Percentiles rank a stretch among this genome's conserved stretches.
Evolutionary conservation across 805 yeast genomes (phyloP).

Genomic region (Cyberlindnera mississippiensis): DNA sequence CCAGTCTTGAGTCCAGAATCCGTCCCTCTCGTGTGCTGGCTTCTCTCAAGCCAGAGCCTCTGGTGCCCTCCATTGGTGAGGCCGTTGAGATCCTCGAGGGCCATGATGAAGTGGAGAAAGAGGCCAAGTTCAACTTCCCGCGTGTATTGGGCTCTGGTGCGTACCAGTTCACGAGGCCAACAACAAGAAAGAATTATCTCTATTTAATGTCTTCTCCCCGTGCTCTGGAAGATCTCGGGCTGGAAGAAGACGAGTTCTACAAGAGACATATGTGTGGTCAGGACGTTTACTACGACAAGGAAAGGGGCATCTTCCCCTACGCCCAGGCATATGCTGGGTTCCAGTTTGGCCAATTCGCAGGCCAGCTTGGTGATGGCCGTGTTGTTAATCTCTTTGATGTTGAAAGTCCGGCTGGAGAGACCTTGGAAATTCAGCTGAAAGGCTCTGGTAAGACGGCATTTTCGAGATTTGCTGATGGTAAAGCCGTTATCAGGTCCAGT

Average conservation of each 20-base stretch:
- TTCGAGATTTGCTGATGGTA: conserved; percentile 95
- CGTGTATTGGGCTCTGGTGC: conserved; percentile 57
- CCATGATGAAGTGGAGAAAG: conserved; percentile 16
- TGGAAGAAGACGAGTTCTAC: conserved; percentile 45
- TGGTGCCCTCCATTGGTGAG: conserved; percentile 27
- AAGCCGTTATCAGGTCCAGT: conserved; percentile 85
- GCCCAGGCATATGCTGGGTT: conserved; percentile 93
- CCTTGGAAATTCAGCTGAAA: conserved; percentile 69
- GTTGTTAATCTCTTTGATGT: conserved; percentile 79
- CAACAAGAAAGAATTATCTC: conserved; percentile 45
- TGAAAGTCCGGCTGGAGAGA: conserved; percentile 39
- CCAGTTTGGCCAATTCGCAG: conserved; percentile 96
- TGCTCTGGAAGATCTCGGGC: conserved; percentile 61
- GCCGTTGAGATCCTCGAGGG: conserved; percentile 29
- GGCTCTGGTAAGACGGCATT: conserved; percentile 93
- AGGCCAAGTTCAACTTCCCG: conserved; percentile 42
- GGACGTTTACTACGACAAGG: conserved; percentile 34
- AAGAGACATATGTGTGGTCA: conserved; percentile 61
- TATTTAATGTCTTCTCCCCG: conserved; percentile 54
- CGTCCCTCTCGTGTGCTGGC: conserved; percentile 11
- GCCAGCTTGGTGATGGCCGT: conserved; percentile 95
- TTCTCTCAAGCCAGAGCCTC: conserved; percentile 26
- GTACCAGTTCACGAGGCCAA: conserved; percentile 73
- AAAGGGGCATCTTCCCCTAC: conserved; percentile 58
- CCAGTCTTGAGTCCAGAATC: conserved; percentile 3